Conservation (phyloP, 768 basidiomycete species). For the Cubamyces lactineus region DNA sequence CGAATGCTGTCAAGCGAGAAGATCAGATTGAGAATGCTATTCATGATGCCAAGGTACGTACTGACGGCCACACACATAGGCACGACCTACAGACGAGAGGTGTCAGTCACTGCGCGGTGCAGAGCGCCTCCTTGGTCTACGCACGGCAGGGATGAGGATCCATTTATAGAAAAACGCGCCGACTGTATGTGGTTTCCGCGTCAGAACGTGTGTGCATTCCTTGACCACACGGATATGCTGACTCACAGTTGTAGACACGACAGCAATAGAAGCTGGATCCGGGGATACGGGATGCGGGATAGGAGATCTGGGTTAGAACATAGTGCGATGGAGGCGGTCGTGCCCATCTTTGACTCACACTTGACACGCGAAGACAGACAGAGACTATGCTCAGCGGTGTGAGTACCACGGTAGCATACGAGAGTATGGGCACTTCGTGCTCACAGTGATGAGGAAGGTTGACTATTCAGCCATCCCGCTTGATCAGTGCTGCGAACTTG, state of each 20-base stretch:
- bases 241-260: constrained; percentile 1
- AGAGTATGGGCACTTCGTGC: no score
- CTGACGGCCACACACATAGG: neutral
- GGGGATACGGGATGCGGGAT: neutral
- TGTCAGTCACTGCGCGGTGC: no score
- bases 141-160: neutral
- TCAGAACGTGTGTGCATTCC: neutral
- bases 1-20: neutral
- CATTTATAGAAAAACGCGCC: neutral
- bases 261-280: neutral
- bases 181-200: neutral
- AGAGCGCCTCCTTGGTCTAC: neutral
- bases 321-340: no score
- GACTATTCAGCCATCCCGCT: neutral
- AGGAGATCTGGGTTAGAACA: neutral
- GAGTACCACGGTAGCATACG: no score
- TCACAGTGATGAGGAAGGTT: neutral
- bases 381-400: neutral
- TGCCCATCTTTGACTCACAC: neutral
- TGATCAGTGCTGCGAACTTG: neutral
- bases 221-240: neutral
- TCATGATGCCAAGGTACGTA: neutral
- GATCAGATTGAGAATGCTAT: no score
- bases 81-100: neutral
- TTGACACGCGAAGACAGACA: neutral